Evolutionary conservation across 1,284 basidiomycete genomes (phyloP).

Genomic region (Chalciporus sp.): DNA sequence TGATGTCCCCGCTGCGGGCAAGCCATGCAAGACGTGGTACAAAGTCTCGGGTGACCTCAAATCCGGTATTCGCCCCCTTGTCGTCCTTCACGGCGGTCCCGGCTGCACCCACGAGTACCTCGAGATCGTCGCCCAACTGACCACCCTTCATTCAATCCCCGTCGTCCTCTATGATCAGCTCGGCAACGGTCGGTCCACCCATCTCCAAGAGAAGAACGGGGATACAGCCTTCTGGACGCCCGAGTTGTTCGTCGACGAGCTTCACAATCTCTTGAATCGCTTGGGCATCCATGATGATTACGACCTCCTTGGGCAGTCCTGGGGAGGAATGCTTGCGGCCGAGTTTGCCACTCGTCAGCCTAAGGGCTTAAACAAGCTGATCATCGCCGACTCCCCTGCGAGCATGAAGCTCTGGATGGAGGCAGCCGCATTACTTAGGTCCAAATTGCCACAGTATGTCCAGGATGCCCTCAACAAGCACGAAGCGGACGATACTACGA

Average conservation of each 20-base stretch:
- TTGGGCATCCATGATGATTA: slow-evolving; percentile 41
- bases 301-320: slow-evolving; percentile 49
- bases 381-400: slow-evolving; percentile 44
- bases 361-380: slow-evolving; percentile 42
- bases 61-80: slow-evolving; percentile 36
- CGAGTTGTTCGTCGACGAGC: slow-evolving; percentile 48
- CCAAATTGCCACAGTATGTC: slow-evolving; percentile 44
- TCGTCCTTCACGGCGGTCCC: slow-evolving; percentile 50
- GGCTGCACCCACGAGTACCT: slow-evolving; percentile 43
- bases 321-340: slow-evolving; percentile 52
- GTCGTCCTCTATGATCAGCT: slow-evolving; percentile 54
- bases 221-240: slow-evolving; percentile 45
- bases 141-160: slow-evolving; percentile 34
- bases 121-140: slow-evolving; percentile 37
- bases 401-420: slow-evolving; percentile 42
- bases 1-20: slow-evolving; percentile 25
- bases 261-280: slow-evolving; percentile 45
- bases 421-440: slow-evolving; percentile 35
- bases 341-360: slow-evolving; percentile 42
- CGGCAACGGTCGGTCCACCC: slow-evolving; percentile 48
- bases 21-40: slow-evolving; percentile 48
- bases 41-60: slow-evolving; percentile 44
- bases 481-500: slow-evolving; percentile 49
- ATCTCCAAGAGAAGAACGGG: slow-evolving; percentile 43
- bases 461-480: slow-evolving; percentile 47